Evolutionary conservation across 2,329 filamentous ascomycete species (phyloP).

Genomic region (Xylaria sp.): DNA sequence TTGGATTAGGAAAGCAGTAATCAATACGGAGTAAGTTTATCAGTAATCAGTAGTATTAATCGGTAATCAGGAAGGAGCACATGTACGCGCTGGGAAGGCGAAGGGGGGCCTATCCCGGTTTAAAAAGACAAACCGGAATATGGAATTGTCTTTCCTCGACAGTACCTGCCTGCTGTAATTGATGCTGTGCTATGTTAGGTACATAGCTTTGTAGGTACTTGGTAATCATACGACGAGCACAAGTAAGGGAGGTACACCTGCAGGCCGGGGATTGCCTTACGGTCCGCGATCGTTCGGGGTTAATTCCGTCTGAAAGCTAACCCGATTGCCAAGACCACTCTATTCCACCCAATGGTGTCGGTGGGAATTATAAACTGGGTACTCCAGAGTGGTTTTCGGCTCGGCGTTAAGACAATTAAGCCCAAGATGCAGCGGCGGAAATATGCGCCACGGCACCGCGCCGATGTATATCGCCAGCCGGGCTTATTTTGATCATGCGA

Average conservation of each 20-base stretch:
- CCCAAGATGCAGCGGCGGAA: neutral
- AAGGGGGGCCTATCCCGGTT: slow-evolving; percentile 2
- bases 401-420: slow-evolving; percentile 13
- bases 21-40: neutral
- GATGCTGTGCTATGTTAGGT: neutral
- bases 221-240: neutral
- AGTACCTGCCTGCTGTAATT: neutral
- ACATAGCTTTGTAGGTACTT: neutral
- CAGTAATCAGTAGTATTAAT: neutral
- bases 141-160: neutral
- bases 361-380: neutral
- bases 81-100: neutral
- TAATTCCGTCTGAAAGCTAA: neutral
- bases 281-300: neutral
- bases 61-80: neutral
- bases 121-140: slow-evolving; percentile 5
- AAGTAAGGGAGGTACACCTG: neutral
- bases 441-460: slow-evolving; percentile 5
- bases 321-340: neutral
- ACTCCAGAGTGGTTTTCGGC: neutral
- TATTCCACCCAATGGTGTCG: no score
- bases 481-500: neutral
- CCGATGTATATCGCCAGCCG: neutral
- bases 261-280: neutral
- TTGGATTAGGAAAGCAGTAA: no score